These are phyloP conservation scores for Malassezia yamatoensis DNA, from an alignment of 1,284 basidiomycete genomes.

Conservation along the genomic window DNA sequence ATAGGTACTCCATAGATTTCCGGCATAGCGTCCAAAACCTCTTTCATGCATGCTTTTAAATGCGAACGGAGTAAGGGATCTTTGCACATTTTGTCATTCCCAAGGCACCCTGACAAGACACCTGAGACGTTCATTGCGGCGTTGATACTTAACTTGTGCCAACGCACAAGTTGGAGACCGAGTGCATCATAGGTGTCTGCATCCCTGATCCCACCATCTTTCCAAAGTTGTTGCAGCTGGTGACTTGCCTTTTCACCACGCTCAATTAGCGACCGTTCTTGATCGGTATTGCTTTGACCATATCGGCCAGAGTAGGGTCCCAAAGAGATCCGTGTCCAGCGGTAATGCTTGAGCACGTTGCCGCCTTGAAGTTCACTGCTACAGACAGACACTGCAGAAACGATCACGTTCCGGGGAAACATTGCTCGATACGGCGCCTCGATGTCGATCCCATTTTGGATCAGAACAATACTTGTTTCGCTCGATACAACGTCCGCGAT, in stretches of 20 bases:
- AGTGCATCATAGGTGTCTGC: constrained; percentile 48
- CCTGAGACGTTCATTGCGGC: constrained; percentile 50
- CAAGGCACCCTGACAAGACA: constrained; percentile 49
- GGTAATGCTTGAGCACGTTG: constrained; percentile 49
- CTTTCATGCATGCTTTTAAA: constrained; percentile 49
- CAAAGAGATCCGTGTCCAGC: constrained; percentile 51
- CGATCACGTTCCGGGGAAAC: constrained; percentile 45
- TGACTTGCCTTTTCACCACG: constrained; percentile 16
- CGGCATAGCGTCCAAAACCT: constrained; percentile 48
- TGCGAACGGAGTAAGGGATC: constrained; percentile 48
- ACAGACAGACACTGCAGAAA: constrained; percentile 50
- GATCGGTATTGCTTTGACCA: constrained; percentile 16
- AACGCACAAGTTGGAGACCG: constrained; percentile 50
- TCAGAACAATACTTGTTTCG: constrained; percentile 46
- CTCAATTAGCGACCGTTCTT: constrained; percentile 10
- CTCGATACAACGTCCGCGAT: constrained; percentile 41
- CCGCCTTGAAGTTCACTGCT: constrained; percentile 49
- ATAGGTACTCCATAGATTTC: constrained; percentile 46
- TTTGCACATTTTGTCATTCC: constrained; percentile 48
- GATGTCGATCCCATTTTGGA: constrained; percentile 52
- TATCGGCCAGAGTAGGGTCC: constrained; percentile 47
- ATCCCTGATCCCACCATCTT: constrained; percentile 48
- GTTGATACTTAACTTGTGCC: constrained; percentile 52
- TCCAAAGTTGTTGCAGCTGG: constrained; percentile 40
- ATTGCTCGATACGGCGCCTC: constrained; percentile 48